Base-by-base conservation (phyloP, 176 grass and related monocot species). In the Triticum monococcum region DNA sequence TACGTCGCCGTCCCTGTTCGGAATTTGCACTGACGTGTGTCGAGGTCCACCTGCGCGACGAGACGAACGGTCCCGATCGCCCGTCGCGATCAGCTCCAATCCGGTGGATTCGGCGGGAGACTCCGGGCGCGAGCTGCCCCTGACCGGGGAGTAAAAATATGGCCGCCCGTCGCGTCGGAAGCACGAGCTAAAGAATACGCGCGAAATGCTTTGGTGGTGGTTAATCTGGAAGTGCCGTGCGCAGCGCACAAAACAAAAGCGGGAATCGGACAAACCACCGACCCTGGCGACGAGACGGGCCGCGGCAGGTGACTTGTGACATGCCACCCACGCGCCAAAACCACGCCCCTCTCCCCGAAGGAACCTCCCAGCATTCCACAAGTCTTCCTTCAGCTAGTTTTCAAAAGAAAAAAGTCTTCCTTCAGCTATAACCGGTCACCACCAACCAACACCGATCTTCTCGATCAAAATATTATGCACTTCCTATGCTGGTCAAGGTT, bases 321-420 rank as follows among this genome's bases (percentile, higher is more conserved):
- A 69, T 75, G 76, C 76, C 81, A 91, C 46, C 75, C 85, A 91
- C 80, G 54, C 79, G 57, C 85, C 25, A 26, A 37, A 26, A 23
- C 22, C 50, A 7, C 50, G 7, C 5, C 41, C n/a, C 54, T 59
- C 54, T 78, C 48, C 61, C 79, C 46, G 76, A 84, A 91, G 85
- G 9, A 78, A 68, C 83, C 67, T 31, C 36, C 64, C 3, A 10
- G 43, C 43, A 46, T 9, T 24, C 75, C 5, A 23, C 5, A 23
- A 41, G 63, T 64, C 83, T 30, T 45, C 41, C 20, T 41, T 30
- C 28, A 30, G 28, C 2, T 30, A 30, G 28, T 30, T 30, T 30
- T 30, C 28, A 30, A 30, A 30, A 30, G 28, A 30, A 30, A 30
- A 30, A 30, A 30, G 72, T 64, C 83, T 31, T 46, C 30, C 20